Evolutionary conservation across 192 early-diverging fungal genomes (phyloP), one percentile per base, ranked within the genome.

Genomic region (Coemansia sp.): DNA sequence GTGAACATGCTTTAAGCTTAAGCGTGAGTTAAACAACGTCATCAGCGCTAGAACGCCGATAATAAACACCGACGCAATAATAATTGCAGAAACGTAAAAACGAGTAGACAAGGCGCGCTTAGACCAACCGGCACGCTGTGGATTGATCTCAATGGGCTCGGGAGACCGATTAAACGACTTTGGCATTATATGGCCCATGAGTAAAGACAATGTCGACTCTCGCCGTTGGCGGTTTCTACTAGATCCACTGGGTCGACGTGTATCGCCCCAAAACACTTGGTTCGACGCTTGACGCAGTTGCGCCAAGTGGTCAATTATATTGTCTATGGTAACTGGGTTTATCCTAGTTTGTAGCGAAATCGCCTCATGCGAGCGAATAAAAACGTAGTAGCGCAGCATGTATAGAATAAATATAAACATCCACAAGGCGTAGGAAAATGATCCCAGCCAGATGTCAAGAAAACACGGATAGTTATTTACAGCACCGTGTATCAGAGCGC

Each of bases 311-410:
- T 51, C 64, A n/a, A 75, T 27, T 18, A 75, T 54, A 56, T 75
- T 75, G 16, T 75, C 68, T 11, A 68, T 67, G 3, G 67, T 69
- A 14, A 75, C 73, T 13, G 68, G 63, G 27, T 69, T 75, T 19
- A 69, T 57, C 1, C 73, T 67, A 8, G 55, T 52, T 54, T 75
- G 63, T 19, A 43, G 29, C 10, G 55, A 67, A 19, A 75, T 54
- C 3, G 18, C 48, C 10, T 59, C 41, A 14, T 75, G 67, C 5
- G 41, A 45, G 9, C 64, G 59, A 8, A 50, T 43, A 18, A 59
- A 14, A 3, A 68, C 54, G 14, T 69, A 75, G 59, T 66, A 66
- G 9, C 68, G 73, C 13, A 61, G 7, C 68, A 75, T 69, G 52
- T 51, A 75, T 14, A 75, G 26, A 7, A 69, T 18, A 37, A 66